Evolutionary conservation across 768 basidiomycete species (phyloP).

Genomic region (Leucocoprinus birnbaumii): DNA sequence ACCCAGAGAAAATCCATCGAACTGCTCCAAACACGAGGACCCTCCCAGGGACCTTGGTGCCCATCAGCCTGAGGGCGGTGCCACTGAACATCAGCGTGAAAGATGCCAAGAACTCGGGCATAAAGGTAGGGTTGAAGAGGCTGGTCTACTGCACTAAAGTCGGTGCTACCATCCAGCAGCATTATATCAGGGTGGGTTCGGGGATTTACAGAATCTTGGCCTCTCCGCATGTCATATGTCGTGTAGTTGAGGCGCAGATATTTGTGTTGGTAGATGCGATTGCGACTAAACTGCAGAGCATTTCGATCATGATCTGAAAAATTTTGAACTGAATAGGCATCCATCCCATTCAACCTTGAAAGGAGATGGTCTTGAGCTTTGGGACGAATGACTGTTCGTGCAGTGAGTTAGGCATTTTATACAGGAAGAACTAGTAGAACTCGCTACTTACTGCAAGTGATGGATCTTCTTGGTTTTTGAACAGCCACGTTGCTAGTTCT

Average conservation of each 20-base stretch:
- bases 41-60: conserved; percentile 10
- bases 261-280: conserved; percentile 22
- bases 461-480: background rate
- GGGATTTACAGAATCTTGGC: conserved; percentile 33
- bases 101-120: conserved; percentile 19
- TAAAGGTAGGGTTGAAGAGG: conserved; percentile 8
- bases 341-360: background rate
- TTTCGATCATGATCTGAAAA: conserved; percentile 21
- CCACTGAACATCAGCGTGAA: conserved; percentile 21
- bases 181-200: conserved; percentile 26
- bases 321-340: background rate
- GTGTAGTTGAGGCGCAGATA: conserved; percentile 21
- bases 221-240: conserved; percentile 31
- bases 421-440: too few species aligned
- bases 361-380: background rate
- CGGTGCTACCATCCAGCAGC: conserved; percentile 10
- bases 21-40: conserved; percentile 5
- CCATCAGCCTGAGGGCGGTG: background rate
- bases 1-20: conserved; percentile 36
- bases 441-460: background rate
- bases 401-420: too few species aligned
- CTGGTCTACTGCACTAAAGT: background rate
- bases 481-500: background rate
- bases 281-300: conserved; percentile 14
- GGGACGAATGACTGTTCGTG: background rate